Evolutionary conservation across 495 filamentous ascomycete species (phyloP).

Genomic region (Penicillium atrosanguineum): DNA sequence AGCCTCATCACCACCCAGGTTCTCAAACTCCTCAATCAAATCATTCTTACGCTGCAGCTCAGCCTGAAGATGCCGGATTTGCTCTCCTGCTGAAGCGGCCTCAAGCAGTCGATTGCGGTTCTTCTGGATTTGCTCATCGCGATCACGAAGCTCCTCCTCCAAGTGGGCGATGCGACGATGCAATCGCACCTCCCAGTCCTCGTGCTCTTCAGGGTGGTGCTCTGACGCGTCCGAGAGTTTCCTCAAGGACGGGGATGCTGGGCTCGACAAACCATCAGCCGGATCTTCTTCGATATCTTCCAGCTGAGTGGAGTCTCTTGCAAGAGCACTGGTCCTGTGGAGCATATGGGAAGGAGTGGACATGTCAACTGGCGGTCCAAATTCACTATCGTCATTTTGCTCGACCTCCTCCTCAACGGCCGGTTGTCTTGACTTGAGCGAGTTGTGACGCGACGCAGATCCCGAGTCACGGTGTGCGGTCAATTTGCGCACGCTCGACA

Average conservation of each 20-base stretch:
- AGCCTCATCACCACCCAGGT: slow-evolving; percentile 20
- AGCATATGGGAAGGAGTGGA: slow-evolving; percentile 48
- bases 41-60: slow-evolving; percentile 38
- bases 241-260: slow-evolving; percentile 32
- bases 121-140: slow-evolving; percentile 40
- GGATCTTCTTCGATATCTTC: slow-evolving; percentile 44
- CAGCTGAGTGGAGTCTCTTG: slow-evolving; percentile 38
- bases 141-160: slow-evolving; percentile 31
- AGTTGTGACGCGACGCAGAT: slow-evolving; percentile 12
- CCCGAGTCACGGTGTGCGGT: slow-evolving; percentile 15
- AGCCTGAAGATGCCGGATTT: slow-evolving; percentile 38
- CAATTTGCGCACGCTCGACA: slow-evolving; percentile 19
- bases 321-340: slow-evolving; percentile 25
- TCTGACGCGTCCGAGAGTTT: slow-evolving; percentile 19
- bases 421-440: slow-evolving; percentile 24
- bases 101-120: slow-evolving; percentile 35
- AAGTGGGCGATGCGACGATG: slow-evolving; percentile 37
- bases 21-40: slow-evolving; percentile 31
- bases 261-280: slow-evolving; percentile 23
- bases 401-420: slow-evolving; percentile 38
- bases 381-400: slow-evolving; percentile 44
- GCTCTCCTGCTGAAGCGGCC: slow-evolving; percentile 37
- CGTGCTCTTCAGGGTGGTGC: slow-evolving; percentile 6
- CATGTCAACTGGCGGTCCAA: slow-evolving; percentile 47
- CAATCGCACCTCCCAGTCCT: slow-evolving; percentile 26